Evolutionary conservation across 176 grass and related monocot species (phyloP), one percentile per base, ranked within the genome.

Genomic region (Miscanthus lutarioriparius): DNA sequence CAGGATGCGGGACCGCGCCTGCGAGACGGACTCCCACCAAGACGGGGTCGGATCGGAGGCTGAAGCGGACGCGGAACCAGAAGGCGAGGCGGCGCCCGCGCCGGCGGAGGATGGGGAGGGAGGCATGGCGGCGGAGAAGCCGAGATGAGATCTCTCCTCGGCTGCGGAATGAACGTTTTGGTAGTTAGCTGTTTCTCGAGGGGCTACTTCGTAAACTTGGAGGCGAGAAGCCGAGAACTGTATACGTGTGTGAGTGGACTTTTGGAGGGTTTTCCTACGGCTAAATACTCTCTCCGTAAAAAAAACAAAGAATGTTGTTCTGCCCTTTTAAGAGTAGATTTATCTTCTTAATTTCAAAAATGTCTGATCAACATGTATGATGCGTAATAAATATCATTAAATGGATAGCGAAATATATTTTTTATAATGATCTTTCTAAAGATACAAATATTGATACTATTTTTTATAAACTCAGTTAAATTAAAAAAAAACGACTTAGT

Each of bases 11-110:
- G 96, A 87, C 27, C 96, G 91, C 45, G 93, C 96, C 88, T 91
- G 90, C 74, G 88, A 90, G 47, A 99, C 88, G 17, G 96, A 96
- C 67, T 95, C 93, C 91, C 93, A 99, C 93, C 91, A 99, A 19
- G 93, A 95, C 3, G 89, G 96, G 78, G 80, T 91, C 2, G 83
- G 61, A 48, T 86, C 87, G 67, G 87, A 75, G 65, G 64, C 72
- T n/a, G 67, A 83, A 0, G 76, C 54, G 4, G 94, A 47, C 19
- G 83, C 73, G 28, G 83, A 84, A 0, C 44, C 47, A 17, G 87
- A 91, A 1, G 89, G 85, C 39, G 88, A 89, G 70, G 89, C 87
- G 27, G 56, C 38, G 10, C 74, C 84, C 20, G 79, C 74, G n/a
- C 44, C 77, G 58, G 78, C 27, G 20, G 87, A 35, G 26, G 87